phyloP scores from a whole-genome alignment of 257 asterid species.

The Anisodus tanguticus region DNA sequence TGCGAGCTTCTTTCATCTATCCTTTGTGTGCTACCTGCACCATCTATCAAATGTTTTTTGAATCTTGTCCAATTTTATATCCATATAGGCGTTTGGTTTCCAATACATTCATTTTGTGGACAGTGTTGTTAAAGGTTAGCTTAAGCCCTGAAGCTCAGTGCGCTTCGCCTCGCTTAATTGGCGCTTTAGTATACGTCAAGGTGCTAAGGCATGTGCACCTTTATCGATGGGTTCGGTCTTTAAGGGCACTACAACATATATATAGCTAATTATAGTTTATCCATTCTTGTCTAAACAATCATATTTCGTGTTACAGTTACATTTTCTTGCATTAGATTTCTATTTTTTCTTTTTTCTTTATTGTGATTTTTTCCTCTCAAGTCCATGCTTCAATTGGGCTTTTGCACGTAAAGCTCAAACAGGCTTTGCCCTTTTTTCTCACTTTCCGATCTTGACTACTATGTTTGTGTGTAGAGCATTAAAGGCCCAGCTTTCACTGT shows the following conservation, averaged over 20 bases:
- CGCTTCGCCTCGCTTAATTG: neutral
- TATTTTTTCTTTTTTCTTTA: neutral
- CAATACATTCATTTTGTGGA: neutral
- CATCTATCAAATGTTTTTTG: conserved; percentile 4
- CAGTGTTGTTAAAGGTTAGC: neutral
- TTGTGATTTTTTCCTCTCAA: neutral
- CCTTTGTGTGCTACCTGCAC: conserved; percentile 1
- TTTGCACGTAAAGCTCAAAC: neutral
- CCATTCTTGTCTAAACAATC: neutral
- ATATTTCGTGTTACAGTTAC: neutral
- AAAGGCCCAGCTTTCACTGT: neutral
- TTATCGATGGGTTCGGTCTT: neutral
- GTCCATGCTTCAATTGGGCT: neutral
- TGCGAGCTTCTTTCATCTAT: neutral
- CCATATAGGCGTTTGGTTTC: neutral
- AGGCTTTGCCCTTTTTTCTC: neutral
- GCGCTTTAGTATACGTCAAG: neutral
- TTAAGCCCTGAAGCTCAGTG: neutral
- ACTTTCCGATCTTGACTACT: neutral
- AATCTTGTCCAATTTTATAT: neutral
- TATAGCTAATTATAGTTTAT: neutral
- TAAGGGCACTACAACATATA: neutral
- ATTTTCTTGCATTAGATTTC: neutral
- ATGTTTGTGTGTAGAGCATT: neutral
- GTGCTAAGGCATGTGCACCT: conserved; percentile 6